phyloP scores from a whole-genome alignment of 208 protist genomes.

The Trypanosoma conorhini region DNA sequence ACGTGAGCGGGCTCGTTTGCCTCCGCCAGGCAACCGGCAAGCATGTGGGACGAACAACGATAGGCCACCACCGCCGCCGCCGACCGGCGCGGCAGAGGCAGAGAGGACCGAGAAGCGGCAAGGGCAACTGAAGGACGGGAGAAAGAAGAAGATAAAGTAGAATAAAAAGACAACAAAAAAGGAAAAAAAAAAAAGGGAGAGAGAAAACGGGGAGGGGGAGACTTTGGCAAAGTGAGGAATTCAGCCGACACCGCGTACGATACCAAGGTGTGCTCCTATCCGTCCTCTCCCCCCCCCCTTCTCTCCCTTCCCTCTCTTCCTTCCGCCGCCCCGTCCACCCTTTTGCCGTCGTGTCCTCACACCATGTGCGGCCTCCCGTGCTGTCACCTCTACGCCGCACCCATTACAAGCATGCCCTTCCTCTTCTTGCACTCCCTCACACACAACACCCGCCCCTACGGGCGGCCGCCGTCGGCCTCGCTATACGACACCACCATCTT shows the following conservation, averaged over 20 bases:
- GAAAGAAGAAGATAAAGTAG: neutral
- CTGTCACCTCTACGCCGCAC: neutral
- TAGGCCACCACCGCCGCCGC: neutral
- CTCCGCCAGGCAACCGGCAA: neutral
- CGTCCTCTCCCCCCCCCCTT: neutral
- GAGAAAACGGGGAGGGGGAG: too few species aligned
- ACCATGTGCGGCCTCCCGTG: neutral
- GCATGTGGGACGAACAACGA: neutral
- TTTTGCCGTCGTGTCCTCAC: neutral
- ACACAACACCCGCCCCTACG: neutral
- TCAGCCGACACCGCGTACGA: too few species aligned
- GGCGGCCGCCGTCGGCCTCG: constrained; percentile 2
- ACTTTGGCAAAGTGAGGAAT: neutral
- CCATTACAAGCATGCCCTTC: constrained; percentile 3
- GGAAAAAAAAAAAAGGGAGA: neutral
- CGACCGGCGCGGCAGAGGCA: neutral
- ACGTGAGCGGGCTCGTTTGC: neutral
- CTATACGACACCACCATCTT: constrained; percentile 47
- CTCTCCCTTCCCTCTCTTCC: neutral
- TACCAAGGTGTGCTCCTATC: neutral
- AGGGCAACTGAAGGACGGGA: too few species aligned
- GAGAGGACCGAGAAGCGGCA: neutral
- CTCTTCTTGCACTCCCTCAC: neutral
- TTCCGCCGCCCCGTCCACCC: neutral
- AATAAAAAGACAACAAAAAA: neutral